These are phyloP conservation scores for Arabis hirsuta DNA, from an alignment of 345 rosid species.

Conservation along the genomic window DNA sequence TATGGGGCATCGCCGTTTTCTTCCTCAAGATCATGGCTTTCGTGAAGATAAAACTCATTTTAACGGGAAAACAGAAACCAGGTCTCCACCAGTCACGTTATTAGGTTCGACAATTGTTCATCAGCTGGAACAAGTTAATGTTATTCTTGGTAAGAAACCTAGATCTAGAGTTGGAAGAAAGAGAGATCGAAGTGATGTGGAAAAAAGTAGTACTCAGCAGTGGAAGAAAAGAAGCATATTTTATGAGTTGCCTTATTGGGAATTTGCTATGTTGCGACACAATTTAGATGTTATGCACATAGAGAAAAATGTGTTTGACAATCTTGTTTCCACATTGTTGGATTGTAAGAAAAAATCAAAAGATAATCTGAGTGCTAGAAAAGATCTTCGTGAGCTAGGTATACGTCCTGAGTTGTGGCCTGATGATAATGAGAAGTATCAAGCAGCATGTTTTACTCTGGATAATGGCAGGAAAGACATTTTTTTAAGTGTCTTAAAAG, in stretches of 20 bases:
- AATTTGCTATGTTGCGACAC: not conserved
- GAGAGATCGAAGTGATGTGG: not conserved
- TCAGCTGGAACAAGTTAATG: not conserved
- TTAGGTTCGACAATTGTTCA: not conserved
- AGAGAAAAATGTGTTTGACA: conserved; percentile 19
- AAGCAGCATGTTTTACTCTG: not conserved
- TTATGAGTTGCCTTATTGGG: not conserved
- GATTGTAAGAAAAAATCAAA: not conserved
- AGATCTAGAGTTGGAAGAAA: not conserved
- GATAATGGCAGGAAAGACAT: not conserved
- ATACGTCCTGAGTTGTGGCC: conserved; percentile 8
- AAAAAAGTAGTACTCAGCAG: not conserved
- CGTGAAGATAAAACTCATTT: not conserved
- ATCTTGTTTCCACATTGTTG: conserved; percentile 2
- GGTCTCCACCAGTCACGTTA: not conserved
- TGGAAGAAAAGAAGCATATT: conserved; percentile 18
- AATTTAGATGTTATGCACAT: conserved; percentile 18
- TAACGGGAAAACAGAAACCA: not conserved
- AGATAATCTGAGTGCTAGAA: conserved; percentile 11
- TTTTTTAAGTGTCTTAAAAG: not conserved
- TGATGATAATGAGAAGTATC: not conserved
- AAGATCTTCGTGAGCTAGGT: not conserved
- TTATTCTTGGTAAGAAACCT: not conserved
- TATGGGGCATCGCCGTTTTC: conserved; percentile 12
- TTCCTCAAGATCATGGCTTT: not conserved